Percentiles rank a stretch among this genome's conserved stretches.
These are phyloP conservation scores for Trichosanthes cucumerina DNA, from an alignment of 306 rosid species.

Conservation along the genomic window DNA sequence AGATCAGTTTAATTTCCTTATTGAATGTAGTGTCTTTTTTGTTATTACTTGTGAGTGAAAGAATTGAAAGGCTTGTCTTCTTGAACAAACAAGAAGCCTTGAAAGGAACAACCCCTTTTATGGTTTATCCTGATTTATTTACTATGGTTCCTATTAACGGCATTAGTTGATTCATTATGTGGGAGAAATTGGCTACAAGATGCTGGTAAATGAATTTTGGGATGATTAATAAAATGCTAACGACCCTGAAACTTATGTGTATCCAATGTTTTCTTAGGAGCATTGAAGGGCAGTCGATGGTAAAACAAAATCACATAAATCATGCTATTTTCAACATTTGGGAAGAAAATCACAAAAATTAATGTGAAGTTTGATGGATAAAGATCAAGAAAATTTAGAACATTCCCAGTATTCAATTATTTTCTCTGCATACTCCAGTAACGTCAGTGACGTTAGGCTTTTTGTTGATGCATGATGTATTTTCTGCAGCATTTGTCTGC, in stretches of 20 bases:
- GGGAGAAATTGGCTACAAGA: neutral
- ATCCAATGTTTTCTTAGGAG: neutral
- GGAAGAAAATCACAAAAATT: neutral
- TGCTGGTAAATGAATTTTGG: neutral
- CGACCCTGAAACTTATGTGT: neutral
- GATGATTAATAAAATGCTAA: neutral
- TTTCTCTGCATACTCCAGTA: neutral
- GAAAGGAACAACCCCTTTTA: neutral
- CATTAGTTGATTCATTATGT: neutral
- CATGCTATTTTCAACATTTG: neutral
- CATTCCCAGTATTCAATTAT: neutral
- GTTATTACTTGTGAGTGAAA: neutral
- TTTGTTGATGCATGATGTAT: constrained; percentile 11
- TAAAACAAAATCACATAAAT: neutral
- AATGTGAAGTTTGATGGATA: neutral
- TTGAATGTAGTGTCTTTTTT: neutral
- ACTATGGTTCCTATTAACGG: neutral
- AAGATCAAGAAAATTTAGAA: neutral
- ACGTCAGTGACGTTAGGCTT: neutral
- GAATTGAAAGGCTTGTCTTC: neutral
- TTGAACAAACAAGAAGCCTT: neutral
- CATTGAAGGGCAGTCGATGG: neutral
- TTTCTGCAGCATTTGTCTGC: constrained; percentile 54
- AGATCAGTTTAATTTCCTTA: neutral
- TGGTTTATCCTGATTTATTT: neutral